A percentile compares a stretch with the other conserved stretches of the same genome.
phyloP scores from a whole-genome alignment of 495 filamentous ascomycete species.

The Aspergillus diversus region DNA sequence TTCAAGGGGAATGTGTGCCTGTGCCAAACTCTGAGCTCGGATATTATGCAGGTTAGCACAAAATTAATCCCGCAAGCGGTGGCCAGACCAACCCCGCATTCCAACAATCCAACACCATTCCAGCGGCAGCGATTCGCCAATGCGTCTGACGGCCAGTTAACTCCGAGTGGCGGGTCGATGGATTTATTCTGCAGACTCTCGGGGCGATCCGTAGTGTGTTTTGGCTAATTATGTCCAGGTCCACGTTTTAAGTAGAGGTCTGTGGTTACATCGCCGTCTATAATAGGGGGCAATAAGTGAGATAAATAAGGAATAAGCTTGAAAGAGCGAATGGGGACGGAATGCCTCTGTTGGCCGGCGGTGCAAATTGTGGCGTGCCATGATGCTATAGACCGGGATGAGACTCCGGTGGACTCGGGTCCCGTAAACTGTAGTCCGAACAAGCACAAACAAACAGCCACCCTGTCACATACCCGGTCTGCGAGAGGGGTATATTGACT shows the following conservation, averaged over 20 bases:
- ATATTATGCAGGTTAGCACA: slow-evolving; percentile 2
- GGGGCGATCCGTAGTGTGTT: not conserved
- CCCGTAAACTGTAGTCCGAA: not conserved
- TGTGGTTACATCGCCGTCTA: not conserved
- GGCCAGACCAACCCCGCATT: slow-evolving; percentile 4
- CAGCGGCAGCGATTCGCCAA: not conserved
- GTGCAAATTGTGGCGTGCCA: not conserved
- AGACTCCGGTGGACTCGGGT: not conserved
- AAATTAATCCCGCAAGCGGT: slow-evolving; percentile 7
- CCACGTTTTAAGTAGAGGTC: not conserved
- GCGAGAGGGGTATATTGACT: not conserved
- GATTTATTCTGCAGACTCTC: not conserved
- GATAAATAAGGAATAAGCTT: not conserved
- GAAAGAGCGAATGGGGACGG: not conserved
- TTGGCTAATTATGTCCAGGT: not conserved
- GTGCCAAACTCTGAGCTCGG: not conserved
- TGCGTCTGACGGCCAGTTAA: not conserved
- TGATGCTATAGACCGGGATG: not conserved
- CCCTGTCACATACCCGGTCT: slow-evolving; percentile 1
- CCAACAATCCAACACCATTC: not conserved
- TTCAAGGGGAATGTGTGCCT: not conserved
- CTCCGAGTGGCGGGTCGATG: not conserved
- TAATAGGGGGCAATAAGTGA: not conserved
- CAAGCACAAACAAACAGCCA: not conserved
- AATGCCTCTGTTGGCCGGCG: not conserved